phyloP scores from a whole-genome alignment of 768 basidiomycete species.

The Lactarius hatsudake region DNA sequence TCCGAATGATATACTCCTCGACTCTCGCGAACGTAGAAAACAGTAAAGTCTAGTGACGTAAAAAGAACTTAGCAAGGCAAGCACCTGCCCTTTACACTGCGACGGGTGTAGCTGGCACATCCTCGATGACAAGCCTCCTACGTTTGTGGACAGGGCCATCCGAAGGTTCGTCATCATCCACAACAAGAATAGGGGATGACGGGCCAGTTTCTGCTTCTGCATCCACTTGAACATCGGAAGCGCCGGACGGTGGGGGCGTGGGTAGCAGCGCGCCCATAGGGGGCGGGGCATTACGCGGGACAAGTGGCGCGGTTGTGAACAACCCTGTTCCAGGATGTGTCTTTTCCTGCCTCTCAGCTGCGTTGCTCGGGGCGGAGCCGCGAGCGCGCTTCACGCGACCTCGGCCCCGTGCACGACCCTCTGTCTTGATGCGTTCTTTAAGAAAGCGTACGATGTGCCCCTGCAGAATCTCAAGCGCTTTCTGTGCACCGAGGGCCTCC shows the following conservation, averaged over 20 bases:
- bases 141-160: slow-evolving; percentile 55
- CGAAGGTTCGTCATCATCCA: slow-evolving; percentile 54
- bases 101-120: slow-evolving; percentile 11
- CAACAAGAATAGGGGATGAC: slow-evolving; percentile 55
- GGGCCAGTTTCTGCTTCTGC: slow-evolving; percentile 33
- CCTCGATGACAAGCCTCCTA: slow-evolving; percentile 38
- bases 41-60: slow-evolving; percentile 20
- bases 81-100: slow-evolving; percentile 5
- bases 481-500: slow-evolving; percentile 77
- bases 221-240: slow-evolving; percentile 22
- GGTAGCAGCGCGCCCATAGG: slow-evolving; percentile 33
- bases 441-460: slow-evolving; percentile 81
- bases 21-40: neutral
- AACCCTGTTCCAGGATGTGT: slow-evolving; percentile 7
- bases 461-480: slow-evolving; percentile 78
- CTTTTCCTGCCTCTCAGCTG: slow-evolving; percentile 16
- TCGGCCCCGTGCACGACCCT: slow-evolving; percentile 33
- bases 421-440: slow-evolving; percentile 64
- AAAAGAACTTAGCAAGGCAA: neutral
- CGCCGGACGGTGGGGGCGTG: slow-evolving; percentile 33
- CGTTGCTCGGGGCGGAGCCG: slow-evolving; percentile 19
- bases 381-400: slow-evolving; percentile 28
- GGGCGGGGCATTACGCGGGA: slow-evolving; percentile 15
- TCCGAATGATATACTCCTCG: slow-evolving; percentile 1
- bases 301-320: slow-evolving; percentile 24